Evolutionary conservation across 1,284 basidiomycete species (phyloP), one percentile per base, ranked within the genome.

Genomic region (Melampsora americana): DNA sequence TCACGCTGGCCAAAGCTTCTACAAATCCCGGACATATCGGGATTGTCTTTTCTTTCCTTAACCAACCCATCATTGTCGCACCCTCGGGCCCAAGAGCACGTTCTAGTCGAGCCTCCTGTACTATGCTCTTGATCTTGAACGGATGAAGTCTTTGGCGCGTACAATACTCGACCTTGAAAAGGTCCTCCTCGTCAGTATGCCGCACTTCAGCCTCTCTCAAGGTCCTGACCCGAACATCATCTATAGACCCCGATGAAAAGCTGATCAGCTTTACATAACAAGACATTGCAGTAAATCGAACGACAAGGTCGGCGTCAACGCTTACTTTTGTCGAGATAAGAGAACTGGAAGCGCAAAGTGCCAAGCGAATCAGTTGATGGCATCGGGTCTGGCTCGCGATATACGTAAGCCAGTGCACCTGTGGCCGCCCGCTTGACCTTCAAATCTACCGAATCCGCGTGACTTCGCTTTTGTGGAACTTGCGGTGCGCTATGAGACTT

Each of bases 1-100:
- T 65, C 48, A 42, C 48, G 35, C 23, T 14, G 30, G 44, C 28
- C 7, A 35, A 14, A 28, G 30, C 26, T n/a, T 28, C 20, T 23
- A n/a, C 20, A 30, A 73, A 66, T 23, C 71, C 71, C 35, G 71
- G 71, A 48, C 71, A 73, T 20, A 62, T 73, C 11, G 71, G 71
- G 2, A 66, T 46, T 16, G 71, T 53, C 64, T 73, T 73, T 18
- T 35, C 30, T 20, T 61, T 46, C 32, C 53, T 44, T 44, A 73
- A 61, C 71, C 71, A 73, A 12, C 71, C 71, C 30, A 73, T 73
- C 64, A 66, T 66, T 14, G 71, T 73, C 20, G 32, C 30, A 32
- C 50, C 39, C 5, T 48, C 61, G 16, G 46, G 62, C 26, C 50
- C 44, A n/a, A 50, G 26, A 9, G 32, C n/a, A 20, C 46, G 28